Percentiles rank a stretch among this genome's conserved stretches.
phyloP scores from a whole-genome alignment of 2,329 filamentous ascomycete genomes.

The Pyrenochaeta sp. region DNA sequence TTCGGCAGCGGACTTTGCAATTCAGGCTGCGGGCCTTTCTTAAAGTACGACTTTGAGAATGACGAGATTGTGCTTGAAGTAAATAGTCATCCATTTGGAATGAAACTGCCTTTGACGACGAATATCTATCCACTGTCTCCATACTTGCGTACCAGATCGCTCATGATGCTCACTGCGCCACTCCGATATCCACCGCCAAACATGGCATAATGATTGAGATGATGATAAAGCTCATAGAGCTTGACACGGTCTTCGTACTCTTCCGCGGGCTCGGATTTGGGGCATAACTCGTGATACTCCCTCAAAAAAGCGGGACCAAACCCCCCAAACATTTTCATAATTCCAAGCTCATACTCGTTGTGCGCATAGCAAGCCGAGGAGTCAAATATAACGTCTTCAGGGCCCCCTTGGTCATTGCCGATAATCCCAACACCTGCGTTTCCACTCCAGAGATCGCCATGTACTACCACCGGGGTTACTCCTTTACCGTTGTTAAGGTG shows the following conservation, averaged over 20 bases:
- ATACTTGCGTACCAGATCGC: conserved; percentile 75
- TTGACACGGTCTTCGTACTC: conserved; percentile 86
- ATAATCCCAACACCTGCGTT: conserved; percentile 77
- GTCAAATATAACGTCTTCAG: conserved; percentile 84
- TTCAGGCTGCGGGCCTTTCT: conserved; percentile 32
- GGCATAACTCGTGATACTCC: conserved; percentile 78
- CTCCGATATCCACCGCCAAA: conserved; percentile 82
- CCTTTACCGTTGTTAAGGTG: conserved; percentile 67
- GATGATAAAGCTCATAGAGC: conserved; percentile 90
- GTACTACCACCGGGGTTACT: conserved; percentile 79
- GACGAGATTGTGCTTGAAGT: too few species aligned
- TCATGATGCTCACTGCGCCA: conserved; percentile 83
- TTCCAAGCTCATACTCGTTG: conserved; percentile 88
- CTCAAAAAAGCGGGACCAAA: conserved; percentile 75
- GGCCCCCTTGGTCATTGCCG: conserved; percentile 61
- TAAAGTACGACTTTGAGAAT: too few species aligned
- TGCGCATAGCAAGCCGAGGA: conserved; percentile 84
- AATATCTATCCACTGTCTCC: conserved; percentile 36
- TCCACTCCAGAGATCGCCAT: conserved; percentile 94
- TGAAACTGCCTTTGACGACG: conserved; percentile 2
- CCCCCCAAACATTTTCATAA: conserved; percentile 96
- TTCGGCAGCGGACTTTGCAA: conserved; percentile 35
- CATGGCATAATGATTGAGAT: conserved; percentile 85
- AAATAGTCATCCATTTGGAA: too few species aligned
- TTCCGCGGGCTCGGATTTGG: conserved; percentile 78